Conservation (phyloP, 1,284 basidiomycete genomes). For the Irpex sp. region DNA sequence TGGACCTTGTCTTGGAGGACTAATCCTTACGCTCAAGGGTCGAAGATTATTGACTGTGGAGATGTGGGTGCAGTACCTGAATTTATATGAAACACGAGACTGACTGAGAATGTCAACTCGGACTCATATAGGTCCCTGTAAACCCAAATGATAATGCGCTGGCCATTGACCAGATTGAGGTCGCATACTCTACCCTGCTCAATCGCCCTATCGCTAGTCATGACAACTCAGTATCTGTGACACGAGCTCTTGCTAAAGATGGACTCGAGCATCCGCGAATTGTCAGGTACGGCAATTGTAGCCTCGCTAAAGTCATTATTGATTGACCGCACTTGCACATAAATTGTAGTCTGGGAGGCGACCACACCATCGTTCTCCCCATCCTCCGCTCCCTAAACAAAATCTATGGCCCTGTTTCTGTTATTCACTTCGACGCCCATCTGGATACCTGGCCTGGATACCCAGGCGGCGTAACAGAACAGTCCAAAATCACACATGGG, state of each 20-base stretch:
- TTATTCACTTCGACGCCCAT: constrained; percentile 81
- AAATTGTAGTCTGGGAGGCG: constrained; percentile 58
- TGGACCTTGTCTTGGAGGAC: constrained; percentile 66
- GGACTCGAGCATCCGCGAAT: constrained; percentile 60
- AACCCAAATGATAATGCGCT: constrained; percentile 70
- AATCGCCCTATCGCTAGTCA: constrained; percentile 40
- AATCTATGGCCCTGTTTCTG: constrained; percentile 70
- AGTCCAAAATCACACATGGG: constrained; percentile 68
- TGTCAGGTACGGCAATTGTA: constrained; percentile 41
- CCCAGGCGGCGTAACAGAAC: constrained; percentile 46
- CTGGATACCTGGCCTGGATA: constrained; percentile 61
- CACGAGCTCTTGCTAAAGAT: constrained; percentile 40
- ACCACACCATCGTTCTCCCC: constrained; percentile 75
- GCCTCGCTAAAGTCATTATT: not conserved
- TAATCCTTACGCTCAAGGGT: constrained; percentile 55
- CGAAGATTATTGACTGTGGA: constrained; percentile 73
- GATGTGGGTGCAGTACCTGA: constrained; percentile 42
- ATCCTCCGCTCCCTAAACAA: constrained; percentile 68
- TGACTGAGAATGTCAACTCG: not conserved
- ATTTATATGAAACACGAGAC: too few species aligned
- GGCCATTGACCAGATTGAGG: constrained; percentile 75
- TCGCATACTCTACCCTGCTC: constrained; percentile 70
- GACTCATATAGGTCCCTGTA: constrained; percentile 50
- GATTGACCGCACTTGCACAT: too few species aligned
- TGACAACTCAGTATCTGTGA: constrained; percentile 1